Conservation (phyloP, 2,329 filamentous ascomycete genomes). For the Incumbomyces lentus region DNA sequence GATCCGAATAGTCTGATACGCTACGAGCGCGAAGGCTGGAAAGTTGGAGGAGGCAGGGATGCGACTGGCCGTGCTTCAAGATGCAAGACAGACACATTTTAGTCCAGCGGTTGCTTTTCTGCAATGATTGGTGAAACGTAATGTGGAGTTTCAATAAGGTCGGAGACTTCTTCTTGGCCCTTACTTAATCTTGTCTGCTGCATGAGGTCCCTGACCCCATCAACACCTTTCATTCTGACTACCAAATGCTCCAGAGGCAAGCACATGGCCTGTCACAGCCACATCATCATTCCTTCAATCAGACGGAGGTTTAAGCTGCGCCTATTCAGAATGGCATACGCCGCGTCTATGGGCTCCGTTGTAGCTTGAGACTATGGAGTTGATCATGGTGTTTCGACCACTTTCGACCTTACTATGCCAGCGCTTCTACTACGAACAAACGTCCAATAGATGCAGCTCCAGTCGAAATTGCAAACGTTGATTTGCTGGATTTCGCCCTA, state of each 20-base stretch:
- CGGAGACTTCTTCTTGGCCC: background rate
- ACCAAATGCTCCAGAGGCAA: background rate
- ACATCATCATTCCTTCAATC: background rate
- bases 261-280: background rate
- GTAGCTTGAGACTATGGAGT: background rate
- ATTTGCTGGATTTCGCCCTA: background rate
- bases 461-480: background rate
- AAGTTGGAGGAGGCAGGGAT: background rate
- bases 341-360: background rate
- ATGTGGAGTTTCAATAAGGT: background rate
- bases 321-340: constrained; percentile 1
- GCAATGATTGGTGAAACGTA: background rate
- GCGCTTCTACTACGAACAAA: background rate
- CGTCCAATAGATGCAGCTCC: constrained; percentile 4
- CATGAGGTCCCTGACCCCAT: constrained; percentile 1
- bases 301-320: background rate
- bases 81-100: background rate
- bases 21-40: background rate
- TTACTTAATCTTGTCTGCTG: background rate
- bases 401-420: background rate
- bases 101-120: constrained; percentile 2
- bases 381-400: background rate
- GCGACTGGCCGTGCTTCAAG: constrained; percentile 7
- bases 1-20: background rate
- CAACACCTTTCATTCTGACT: background rate